Conservation (phyloP, 2,329 filamentous ascomycete genomes). For the Diaporthe ampelina region DNA sequence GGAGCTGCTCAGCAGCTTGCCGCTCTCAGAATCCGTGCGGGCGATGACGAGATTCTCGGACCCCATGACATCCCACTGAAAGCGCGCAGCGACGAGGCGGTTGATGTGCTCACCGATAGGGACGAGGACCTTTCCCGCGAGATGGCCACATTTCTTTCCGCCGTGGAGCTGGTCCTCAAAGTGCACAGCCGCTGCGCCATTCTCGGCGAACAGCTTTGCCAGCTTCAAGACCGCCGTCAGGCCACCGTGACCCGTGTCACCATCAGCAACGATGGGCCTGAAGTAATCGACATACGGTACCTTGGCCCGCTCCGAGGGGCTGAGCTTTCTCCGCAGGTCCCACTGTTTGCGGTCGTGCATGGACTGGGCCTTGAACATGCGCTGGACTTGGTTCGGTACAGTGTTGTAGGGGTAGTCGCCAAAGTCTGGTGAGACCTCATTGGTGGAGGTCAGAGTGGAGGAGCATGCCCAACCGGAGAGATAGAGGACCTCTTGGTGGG, state of each 20-base stretch:
- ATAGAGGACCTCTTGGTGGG: conserved; percentile 96
- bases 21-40: conserved; percentile 94
- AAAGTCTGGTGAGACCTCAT: conserved; percentile 97
- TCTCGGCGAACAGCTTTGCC: conserved; percentile 97
- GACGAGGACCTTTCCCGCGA: conserved; percentile 96
- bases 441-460: conserved; percentile 90
- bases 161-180: conserved; percentile 98
- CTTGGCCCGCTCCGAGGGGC: conserved; percentile 76
- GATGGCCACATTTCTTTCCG: conserved; percentile 97
- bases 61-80: conserved; percentile 99
- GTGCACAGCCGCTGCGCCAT: conserved; percentile 94
- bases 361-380: conserved; percentile 95
- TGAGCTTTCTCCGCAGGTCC: conserved; percentile 86
- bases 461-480: conserved; percentile 98
- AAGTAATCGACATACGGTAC: conserved; percentile 93
- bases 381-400: conserved; percentile 97
- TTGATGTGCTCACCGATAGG: conserved; percentile 97
- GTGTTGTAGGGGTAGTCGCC: conserved; percentile 99
- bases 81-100: conserved; percentile 88
- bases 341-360: conserved; percentile 97
- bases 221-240: conserved; percentile 94
- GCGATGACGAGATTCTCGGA: conserved; percentile 95
- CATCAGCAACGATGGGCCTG: conserved; percentile 94
- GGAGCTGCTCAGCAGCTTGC: conserved; percentile 88
- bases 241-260: conserved; percentile 95